phyloP scores from a whole-genome alignment of 179 eudicot species.

The Vitellaria paradoxa region DNA sequence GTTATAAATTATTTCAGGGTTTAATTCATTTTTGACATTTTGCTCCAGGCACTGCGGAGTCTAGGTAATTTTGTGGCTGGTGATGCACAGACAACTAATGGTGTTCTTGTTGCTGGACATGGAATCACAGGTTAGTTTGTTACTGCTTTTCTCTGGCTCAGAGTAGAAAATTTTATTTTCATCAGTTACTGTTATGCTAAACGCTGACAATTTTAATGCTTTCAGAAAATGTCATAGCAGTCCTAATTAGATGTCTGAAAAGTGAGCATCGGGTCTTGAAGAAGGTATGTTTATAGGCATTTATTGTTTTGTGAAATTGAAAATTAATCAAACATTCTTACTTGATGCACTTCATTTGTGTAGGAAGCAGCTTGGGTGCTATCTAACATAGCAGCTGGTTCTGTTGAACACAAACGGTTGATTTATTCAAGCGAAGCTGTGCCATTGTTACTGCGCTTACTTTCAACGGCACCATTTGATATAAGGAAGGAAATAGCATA shows the following conservation, averaged over 20 bases:
- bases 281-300: slow-evolving; percentile 46
- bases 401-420: slow-evolving; percentile 67
- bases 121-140: slow-evolving; percentile 68
- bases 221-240: slow-evolving; percentile 62
- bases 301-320: not conserved
- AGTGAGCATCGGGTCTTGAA: slow-evolving; percentile 94
- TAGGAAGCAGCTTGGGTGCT: slow-evolving; percentile 99
- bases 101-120: slow-evolving; percentile 57
- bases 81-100: slow-evolving; percentile 56
- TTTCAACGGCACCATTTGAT: slow-evolving; percentile 78
- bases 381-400: slow-evolving; percentile 94
- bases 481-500: slow-evolving; percentile 91
- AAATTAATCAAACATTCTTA: not conserved
- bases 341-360: slow-evolving; percentile 9
- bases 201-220: slow-evolving; percentile 10
- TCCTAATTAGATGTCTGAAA: slow-evolving; percentile 68
- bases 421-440: slow-evolving; percentile 75
- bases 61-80: slow-evolving; percentile 96
- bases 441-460: slow-evolving; percentile 50
- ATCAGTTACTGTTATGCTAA: not conserved
- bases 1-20: not conserved
- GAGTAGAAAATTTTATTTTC: not conserved
- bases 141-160: not conserved
- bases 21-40: slow-evolving; percentile 2
- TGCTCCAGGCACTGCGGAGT: slow-evolving; percentile 72